Evolutionary conservation across 352 stramenopile genomes (phyloP), one percentile per base, ranked within the genome.

Genomic region (Phytophthora fragariae): DNA sequence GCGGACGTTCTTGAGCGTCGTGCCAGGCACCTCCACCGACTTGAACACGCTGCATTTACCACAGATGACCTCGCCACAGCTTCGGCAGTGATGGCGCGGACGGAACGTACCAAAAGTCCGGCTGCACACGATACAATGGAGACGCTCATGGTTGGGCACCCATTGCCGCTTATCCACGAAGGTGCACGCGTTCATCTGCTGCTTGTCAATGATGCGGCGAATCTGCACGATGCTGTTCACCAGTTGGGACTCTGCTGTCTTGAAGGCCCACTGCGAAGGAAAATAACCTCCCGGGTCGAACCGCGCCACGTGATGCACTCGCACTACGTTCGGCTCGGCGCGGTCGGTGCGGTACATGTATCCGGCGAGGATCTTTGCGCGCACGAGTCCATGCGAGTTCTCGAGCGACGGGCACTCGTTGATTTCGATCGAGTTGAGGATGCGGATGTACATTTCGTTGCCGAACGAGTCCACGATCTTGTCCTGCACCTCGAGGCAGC

Each of bases 51-150:
- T 93, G 76, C 90, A 97, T 69, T 97, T 97, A 41, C 87, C 84
- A 62, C 90, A 97, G 54, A 97, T 95, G 31, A 97, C 88, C 67
- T 97, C 90, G n/a, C 90, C 90, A 55, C 90, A 97, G 69, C 86
- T 92, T 68, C 90, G 87, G 69, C 90, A 97, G 70, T 97, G 90
- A 63, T 97, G 90, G 21, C 89, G 88, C 56, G 86, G 89, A 6
- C 88, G 90, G 71, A 97, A 95, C 15, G 88, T 90, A 27, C 85
- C 80, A 44, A 97, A 97, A 3, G 68, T 68, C 31, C 90, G 80
- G 52, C 77, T 90, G 69, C 90, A 97, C 12, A 97, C 85, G 53
- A 78, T 85, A 60, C 90, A 97, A 71, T 89, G 80, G 47, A 82
- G 74, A 31, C 89, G 86, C 70, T 84, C 81, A 62, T 88, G 77